Percentiles rank a stretch among this genome's conserved stretches.
phyloP scores from a whole-genome alignment of 2,329 filamentous ascomycete genomes.

The Sclerotinia nivalis region DNA sequence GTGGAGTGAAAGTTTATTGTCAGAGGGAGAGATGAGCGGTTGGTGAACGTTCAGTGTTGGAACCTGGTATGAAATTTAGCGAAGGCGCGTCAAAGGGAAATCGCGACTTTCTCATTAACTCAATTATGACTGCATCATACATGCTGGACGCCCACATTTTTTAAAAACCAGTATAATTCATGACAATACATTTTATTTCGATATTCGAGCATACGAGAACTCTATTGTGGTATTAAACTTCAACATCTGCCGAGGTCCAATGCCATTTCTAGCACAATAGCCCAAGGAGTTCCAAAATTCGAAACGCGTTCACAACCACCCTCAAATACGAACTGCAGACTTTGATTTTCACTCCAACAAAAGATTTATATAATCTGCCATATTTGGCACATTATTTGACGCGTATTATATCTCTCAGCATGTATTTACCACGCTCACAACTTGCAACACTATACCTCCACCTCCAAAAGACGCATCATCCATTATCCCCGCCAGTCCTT shows the following conservation, averaged over 20 bases:
- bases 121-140: not conserved
- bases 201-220: not conserved
- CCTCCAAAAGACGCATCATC: constrained; percentile 81
- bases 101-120: constrained; percentile 21
- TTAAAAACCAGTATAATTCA: not conserved
- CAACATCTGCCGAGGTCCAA: not conserved
- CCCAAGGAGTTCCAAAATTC: not conserved
- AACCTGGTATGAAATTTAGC: constrained; percentile 22
- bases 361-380: constrained; percentile 7
- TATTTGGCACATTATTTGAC: constrained; percentile 27
- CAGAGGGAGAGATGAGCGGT: not conserved
- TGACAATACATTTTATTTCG: not conserved
- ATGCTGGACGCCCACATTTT: not conserved
- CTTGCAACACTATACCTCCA: constrained; percentile 91
- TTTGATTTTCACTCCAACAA: not conserved
- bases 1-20: not conserved
- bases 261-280: constrained; percentile 13
- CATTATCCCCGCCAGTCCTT: constrained; percentile 86
- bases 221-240: not conserved
- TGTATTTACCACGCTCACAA: constrained; percentile 92
- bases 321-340: not conserved
- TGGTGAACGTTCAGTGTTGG: not conserved
- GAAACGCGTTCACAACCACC: constrained; percentile 8
- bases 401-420: constrained; percentile 45
- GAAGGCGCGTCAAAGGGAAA: constrained; percentile 11